Evolutionary conservation across 176 grass and related monocot species (phyloP), one percentile per base, ranked within the genome.

Genomic region (Hordeum marinum): DNA sequence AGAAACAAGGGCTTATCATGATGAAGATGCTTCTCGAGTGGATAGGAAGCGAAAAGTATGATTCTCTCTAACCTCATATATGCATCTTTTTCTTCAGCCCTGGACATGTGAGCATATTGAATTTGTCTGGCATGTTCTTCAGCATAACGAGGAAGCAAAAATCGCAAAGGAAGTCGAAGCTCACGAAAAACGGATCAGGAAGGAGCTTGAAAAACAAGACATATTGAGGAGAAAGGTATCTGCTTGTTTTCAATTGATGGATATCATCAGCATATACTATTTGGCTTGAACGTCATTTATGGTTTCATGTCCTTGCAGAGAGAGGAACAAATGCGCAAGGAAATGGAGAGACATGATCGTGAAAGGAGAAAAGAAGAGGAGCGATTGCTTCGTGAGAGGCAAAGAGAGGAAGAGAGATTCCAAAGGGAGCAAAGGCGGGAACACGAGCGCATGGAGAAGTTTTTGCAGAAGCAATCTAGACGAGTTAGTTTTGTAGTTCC

Each of bases 321-420:
- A 88, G 93, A 96, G 82, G 96, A 99, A 77, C 96, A 99, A 78
- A 85, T 90, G 80, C 88, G 90, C 63, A 99, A 86, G 86, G 96
- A 99, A 87, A 92, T 94, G 91, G 96, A 99, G 88, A 99, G 83
- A 86, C 90, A 91, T 85, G 88, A 92, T 77, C 94, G 96, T 45
- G 96, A 99, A 79, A 99, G 93, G 84, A 96, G 86, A 90, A 99
- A 96, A 85, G 96, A 99, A 83, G 96, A 99, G 84, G 93, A 96
- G 80, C 91, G 91, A 83, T 75, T 94, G 68, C 21, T 96, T 71
- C 91, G 93, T 89, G 96, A 99, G 82, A 96, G 86, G 36, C 93
- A 92, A 88, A 83, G 93, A 83, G 96, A 99, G 87, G 89, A 92
- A 92, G 96, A 99, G 90, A 95, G 91, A 40, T 89, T 92, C 40